Evolutionary conservation across 139 green algal species (phyloP).

Genomic region (Chlamydomonas eustigma): DNA sequence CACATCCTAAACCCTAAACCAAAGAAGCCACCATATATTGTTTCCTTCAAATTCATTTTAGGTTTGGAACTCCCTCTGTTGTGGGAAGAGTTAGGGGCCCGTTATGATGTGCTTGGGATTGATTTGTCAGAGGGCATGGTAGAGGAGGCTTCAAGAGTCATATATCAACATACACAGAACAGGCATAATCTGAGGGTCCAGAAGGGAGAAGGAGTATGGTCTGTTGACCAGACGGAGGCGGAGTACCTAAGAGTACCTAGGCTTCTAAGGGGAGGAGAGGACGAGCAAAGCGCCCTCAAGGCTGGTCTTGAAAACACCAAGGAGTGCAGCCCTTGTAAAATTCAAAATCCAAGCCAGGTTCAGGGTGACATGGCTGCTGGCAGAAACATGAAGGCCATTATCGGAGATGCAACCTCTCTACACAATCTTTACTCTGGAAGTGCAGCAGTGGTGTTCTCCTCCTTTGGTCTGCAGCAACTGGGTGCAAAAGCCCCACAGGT

Average conservation of each 20-base stretch:
- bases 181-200: too few species aligned
- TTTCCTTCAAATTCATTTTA: neutral
- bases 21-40: slow-evolving; percentile 12
- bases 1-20: neutral
- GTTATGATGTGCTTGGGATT: neutral
- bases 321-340: too few species aligned
- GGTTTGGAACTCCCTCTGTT: neutral
- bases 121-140: neutral
- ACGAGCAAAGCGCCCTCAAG: too few species aligned
- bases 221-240: too few species aligned
- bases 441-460: slow-evolving; percentile 28
- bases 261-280: too few species aligned
- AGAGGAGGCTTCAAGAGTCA: neutral
- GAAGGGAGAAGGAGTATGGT: too few species aligned
- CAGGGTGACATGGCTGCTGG: too few species aligned
- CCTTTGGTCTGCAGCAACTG: slow-evolving; percentile 42
- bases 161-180: too few species aligned
- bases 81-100: neutral
- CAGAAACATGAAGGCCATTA: too few species aligned
- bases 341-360: too few species aligned
- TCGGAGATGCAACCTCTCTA: slow-evolving; percentile 10
- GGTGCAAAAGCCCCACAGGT: slow-evolving; percentile 27
- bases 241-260: too few species aligned
- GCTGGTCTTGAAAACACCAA: too few species aligned
- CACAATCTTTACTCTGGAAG: neutral